Conservation (phyloP, 169 alveolate genomes). For the Toxoplasma gondii region DNA sequence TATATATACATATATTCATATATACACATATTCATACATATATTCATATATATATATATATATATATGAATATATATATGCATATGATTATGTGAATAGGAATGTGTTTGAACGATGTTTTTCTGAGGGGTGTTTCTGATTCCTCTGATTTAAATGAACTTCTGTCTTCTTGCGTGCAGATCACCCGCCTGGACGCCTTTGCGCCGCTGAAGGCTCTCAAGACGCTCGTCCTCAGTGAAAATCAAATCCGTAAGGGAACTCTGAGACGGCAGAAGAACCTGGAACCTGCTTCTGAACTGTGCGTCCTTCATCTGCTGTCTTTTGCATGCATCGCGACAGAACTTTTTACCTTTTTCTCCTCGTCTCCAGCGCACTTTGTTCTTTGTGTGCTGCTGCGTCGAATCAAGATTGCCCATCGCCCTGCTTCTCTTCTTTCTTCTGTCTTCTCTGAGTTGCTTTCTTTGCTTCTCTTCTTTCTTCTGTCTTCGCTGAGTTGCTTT, state of each 20-base stretch:
- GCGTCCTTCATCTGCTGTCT: no score
- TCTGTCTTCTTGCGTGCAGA: not conserved
- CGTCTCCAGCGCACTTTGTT: not conserved
- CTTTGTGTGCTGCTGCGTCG: not conserved
- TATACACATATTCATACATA: not conserved
- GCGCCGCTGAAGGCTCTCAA: not conserved
- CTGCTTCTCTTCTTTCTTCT: no score
- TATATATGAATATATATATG: not conserved
- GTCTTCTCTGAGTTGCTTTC: no score
- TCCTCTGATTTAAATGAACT: not conserved
- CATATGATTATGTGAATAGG: not conserved
- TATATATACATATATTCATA: not conserved
- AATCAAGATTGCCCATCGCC: not conserved
- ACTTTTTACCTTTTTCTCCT: not conserved
- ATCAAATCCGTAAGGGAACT: not conserved
- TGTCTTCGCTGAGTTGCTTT: no score
- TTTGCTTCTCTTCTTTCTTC: no score
- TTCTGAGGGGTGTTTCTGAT: not conserved
- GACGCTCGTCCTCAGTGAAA: conserved; percentile 18
- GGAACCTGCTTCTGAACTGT: no score
- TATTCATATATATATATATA: not conserved
- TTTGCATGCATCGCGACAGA: no score
- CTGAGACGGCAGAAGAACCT: no score
- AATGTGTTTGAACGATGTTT: not conserved
- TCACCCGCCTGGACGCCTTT: not conserved